Base-by-base conservation (phyloP, 306 rosid genomes). In the Elaeagnus macrophylla region DNA sequence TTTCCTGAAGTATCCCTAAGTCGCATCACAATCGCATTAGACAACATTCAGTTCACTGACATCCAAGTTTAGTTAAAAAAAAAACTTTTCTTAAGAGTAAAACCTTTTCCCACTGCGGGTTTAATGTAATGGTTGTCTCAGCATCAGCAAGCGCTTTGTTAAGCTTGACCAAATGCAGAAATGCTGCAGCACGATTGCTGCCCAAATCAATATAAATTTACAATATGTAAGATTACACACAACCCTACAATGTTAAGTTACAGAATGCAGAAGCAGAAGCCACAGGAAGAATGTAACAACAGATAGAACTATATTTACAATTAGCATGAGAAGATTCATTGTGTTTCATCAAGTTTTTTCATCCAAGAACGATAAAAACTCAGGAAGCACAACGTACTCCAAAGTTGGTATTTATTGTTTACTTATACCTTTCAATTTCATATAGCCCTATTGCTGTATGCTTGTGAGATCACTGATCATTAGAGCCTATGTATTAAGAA, bases 101-200 rank as follows among this genome's bases (percentile, higher is more conserved):
- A 48, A 88, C 96, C 95, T 93, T 93, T 70, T 93, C 99, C 99
- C 99, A 93, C 74, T 84, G 76, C 25, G 96, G 99, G 64, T 81
- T 88, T 71, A 93, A 75, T 53, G 65, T 69, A 61, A 93, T 81
- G 25, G 99, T 85, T 71, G 76, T 87, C 71, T 93, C 99, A 40
- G 99, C 95, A 68, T 93, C 99, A 53, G 76, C 95, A 52, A 93
- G 96, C 35, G 99, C 99, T 81, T 84, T 93, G 64, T 56, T 84
- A 51, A 93, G 94, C 83, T 87, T 93, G 52, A 79, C 99, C 75
- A 93, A 78, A 17, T 88, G 96, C 39, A 93, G 83, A 77, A 93
- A 82, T 14, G 99, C 99, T 48, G 96, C 99, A 66, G 96, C 99
- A 44, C 99, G 96, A 39, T 93, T 93, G 73, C 99, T 93, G 86